Base-by-base conservation (phyloP, 495 filamentous ascomycete genomes). In the Xylaria curta region DNA sequence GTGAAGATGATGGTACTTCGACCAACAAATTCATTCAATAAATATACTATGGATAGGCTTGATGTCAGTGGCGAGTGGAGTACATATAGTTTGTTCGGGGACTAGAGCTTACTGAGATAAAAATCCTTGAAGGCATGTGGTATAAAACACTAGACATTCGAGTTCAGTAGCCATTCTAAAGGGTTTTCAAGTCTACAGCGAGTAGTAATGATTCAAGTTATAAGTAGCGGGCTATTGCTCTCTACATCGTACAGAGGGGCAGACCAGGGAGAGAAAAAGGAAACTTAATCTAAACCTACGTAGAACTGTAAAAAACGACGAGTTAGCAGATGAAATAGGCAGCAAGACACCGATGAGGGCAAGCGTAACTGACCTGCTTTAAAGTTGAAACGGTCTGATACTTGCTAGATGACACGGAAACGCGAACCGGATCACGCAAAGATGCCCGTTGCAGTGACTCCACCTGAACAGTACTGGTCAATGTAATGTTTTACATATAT, bases 41-140 rank as follows among this genome's bases (percentile, higher is more conserved):
- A 85, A 77, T 92, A 92, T 53, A 97, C 60, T 63, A 28, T 38
- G 2, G 6, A 31, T 31, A 17, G 33, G 17, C 21, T 28, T 8
- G 12, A 42, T 63, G 60, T 63, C 38, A 60, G 58, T 60, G 58
- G 19, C 33, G 60, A 44, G 60, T 17, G 15, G 38, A 59, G 15
- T 28, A 15, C 2, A 54, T n/a, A 10, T 6, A 19, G 7, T 10
- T 8, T n/a, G 28, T 59, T 33, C 17, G 19, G 31, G 17, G 15
- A 7, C 4, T 44, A 24, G 44, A 44, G 13, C 60, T 42, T 63
- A 63, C 60, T 89, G 10, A 99, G 88, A 78, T 97, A 97, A 60
- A 91, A 83, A 78, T 99, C 96, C 83, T 99, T 99, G 84, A 94
- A 87, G 75, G 91, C 94, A 75, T 93, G 91, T 0, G 95, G 96